Percentiles rank a stretch among this genome's conserved stretches.
These are phyloP conservation scores for Cyclostephanos invisitatus DNA, from an alignment of 108 stramenopile genomes.

Conservation along the genomic window DNA sequence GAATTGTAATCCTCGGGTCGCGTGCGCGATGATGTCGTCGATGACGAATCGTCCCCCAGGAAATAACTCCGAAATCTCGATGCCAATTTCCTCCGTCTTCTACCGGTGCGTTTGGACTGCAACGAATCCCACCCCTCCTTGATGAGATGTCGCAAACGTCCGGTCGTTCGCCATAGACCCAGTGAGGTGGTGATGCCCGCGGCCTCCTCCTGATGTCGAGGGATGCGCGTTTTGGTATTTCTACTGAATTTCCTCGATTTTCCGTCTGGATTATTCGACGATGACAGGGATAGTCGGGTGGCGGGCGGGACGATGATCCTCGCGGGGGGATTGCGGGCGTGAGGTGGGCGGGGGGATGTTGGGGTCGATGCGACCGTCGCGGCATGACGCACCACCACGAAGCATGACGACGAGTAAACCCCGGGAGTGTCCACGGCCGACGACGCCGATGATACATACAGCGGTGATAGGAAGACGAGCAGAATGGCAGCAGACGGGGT, in stretches of 20 bases:
- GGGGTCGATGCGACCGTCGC: neutral
- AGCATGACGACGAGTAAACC: neutral
- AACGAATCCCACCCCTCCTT: conserved; percentile 9
- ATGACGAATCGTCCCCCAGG: conserved; percentile 2
- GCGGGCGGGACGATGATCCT: neutral
- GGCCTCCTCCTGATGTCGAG: conserved; percentile 16
- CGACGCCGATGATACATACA: neutral
- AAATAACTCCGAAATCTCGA: conserved; percentile 15
- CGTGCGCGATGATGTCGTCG: neutral
- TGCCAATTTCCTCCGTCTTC: conserved; percentile 23
- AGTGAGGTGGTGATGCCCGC: conserved; percentile 29
- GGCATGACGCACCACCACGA: too few relatives aligned
- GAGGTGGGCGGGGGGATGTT: neutral
- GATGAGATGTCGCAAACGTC: neutral
- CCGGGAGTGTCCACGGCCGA: neutral
- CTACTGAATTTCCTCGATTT: neutral
- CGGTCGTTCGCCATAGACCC: conserved; percentile 25
- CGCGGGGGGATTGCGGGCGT: neutral
- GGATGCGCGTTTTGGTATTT: conserved; percentile 1
- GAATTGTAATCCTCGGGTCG: neutral
- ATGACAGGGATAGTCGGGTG: conserved; percentile 2
- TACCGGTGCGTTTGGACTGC: conserved; percentile 10
- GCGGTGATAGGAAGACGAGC: neutral
- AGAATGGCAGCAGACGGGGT: neutral
- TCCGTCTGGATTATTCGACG: neutral